phyloP scores from a whole-genome alignment of 2,329 filamentous ascomycete species.

The Diaporthe capsici region DNA sequence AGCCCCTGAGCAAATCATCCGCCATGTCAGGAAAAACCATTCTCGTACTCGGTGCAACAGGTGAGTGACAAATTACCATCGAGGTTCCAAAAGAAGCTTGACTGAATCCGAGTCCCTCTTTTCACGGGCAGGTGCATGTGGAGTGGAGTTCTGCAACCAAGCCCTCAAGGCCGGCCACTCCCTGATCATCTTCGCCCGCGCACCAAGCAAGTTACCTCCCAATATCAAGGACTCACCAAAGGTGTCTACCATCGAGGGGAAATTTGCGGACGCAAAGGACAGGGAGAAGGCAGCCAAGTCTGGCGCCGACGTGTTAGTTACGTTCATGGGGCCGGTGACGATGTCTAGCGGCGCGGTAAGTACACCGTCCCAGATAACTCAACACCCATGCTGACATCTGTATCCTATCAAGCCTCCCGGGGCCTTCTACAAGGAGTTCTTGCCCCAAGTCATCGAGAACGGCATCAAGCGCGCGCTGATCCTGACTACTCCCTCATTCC shows the following conservation, averaged over 20 bases:
- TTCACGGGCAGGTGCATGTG: neutral
- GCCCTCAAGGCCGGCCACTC: constrained; percentile 19
- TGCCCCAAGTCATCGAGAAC: neutral
- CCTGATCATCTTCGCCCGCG: constrained; percentile 1
- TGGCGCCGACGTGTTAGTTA: constrained; percentile 2
- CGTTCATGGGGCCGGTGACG: constrained; percentile 2
- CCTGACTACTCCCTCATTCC: neutral
- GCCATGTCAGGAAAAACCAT: neutral
- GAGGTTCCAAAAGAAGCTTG: accelerated
- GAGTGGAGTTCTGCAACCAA: constrained; percentile 5
- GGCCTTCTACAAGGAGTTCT: neutral
- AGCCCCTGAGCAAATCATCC: neutral
- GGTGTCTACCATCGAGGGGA: neutral
- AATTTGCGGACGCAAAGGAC: neutral
- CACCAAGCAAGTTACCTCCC: neutral
- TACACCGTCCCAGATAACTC: neutral
- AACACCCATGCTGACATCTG: neutral
- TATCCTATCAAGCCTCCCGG: neutral
- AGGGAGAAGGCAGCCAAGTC: constrained; percentile 6
- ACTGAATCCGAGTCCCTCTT: neutral
- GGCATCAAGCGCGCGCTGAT: constrained; percentile 12
- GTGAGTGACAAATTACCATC: neutral
- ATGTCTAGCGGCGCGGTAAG: neutral
- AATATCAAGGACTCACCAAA: neutral
- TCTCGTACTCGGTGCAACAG: constrained; percentile 16